phyloP scores from a whole-genome alignment of 2,329 filamentous ascomycete species.

The Trichoderma koningiopsis region DNA sequence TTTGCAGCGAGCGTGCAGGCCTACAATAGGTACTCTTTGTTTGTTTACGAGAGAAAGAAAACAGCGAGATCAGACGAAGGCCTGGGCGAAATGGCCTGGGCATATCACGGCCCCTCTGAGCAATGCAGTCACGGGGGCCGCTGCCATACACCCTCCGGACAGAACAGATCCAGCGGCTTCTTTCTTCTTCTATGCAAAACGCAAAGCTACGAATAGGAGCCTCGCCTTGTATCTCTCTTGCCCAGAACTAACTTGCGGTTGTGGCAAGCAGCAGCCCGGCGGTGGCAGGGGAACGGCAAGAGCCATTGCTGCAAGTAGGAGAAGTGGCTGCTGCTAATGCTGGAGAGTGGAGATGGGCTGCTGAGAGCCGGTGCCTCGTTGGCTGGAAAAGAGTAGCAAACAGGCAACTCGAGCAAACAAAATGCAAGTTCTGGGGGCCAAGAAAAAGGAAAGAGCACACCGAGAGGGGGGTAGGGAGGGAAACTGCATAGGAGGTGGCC shows the following conservation, averaged over 20 bases:
- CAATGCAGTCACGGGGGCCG: not conserved
- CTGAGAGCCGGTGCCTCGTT: not conserved
- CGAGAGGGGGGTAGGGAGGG: not conserved
- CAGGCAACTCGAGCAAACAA: slow-evolving; percentile 11
- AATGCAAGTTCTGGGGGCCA: not conserved
- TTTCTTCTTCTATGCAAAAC: not conserved
- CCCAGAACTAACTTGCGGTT: not conserved
- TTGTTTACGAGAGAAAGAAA: not conserved
- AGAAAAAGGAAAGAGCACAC: not conserved
- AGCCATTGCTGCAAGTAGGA: not conserved
- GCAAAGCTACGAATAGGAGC: slow-evolving; percentile 7
- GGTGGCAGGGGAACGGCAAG: not conserved
- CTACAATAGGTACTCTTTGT: not conserved
- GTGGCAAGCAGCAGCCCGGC: not conserved
- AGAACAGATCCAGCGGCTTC: not conserved
- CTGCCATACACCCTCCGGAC: not conserved
- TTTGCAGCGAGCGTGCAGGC: not conserved
- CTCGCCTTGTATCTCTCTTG: not conserved
- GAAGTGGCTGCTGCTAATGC: slow-evolving; percentile 15
- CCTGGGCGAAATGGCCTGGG: not conserved
- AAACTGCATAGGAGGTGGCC: not conserved
- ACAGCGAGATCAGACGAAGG: not conserved
- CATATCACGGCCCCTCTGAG: not conserved
- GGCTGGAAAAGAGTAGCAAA: not conserved
- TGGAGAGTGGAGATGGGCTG: not conserved